Base-by-base conservation (phyloP, 495 filamentous ascomycete genomes). In the Talaromyces stipitatus region DNA sequence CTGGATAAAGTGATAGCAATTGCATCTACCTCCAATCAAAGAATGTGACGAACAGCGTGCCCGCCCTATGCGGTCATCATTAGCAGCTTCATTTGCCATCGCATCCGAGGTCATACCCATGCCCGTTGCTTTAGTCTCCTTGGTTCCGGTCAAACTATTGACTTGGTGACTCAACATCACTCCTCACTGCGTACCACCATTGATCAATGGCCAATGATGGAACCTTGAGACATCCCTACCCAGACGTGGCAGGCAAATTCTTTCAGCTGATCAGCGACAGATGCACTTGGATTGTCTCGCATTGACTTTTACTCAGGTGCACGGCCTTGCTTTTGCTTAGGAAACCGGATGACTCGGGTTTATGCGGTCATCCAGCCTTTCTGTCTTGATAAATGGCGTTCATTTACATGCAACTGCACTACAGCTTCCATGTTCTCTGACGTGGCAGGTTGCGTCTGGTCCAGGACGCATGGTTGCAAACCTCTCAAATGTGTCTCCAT, bases 251-350 rank as follows among this genome's bases (percentile, higher is more conserved):
- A 63, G 51, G 60, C 60, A 56, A 68, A 68, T 61, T 62, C 60
- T 59, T 76, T 78, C 74, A 78, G 74, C 74, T 78, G 74, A 78
- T 73, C 72, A 69, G 55, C 65, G 64, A 66, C 64, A 58, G 64
- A 72, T 78, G 74, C 74, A 76, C 66, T 70, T 56, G 64, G 66
- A 65, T 72, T 67, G 71, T 74, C 66, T 69, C 66, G 72, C 74
- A 75, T 74, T 60, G 61, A 66, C 56, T 68, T 65, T 66, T 68
- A 65, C 67, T 71, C 68, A 74, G 68, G 68, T 78, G 71, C 72
- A 71, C 69, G 69, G 69, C 64, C 56, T 58, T 38, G 10, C 45
- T 18, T 57, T 50, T 51, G 24, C 22, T 46, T 48, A n/a, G 24
- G 24, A 43, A 29, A 33, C 56, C 47, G 26, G 45, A 52, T 53